These are phyloP conservation scores for Crithidia thermophila DNA, from an alignment of 208 protist genomes.

Conservation along the genomic window DNA sequence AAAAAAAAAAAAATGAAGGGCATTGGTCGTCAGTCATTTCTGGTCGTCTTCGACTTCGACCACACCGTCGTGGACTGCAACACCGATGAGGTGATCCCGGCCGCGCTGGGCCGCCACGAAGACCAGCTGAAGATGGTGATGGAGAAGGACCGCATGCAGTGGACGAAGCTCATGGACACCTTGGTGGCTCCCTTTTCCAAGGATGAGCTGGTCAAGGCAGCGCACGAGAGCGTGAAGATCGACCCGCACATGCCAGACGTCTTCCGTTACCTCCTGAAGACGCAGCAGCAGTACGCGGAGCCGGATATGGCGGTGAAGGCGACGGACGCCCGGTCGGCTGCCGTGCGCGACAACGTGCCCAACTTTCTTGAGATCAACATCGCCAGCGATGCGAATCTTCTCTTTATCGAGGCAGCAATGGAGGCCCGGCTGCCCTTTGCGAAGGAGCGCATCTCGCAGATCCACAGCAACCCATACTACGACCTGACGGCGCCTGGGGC, in stretches of 20 bases:
- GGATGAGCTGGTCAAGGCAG: slow-evolving; percentile 52
- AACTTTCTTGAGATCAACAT: slow-evolving; percentile 75
- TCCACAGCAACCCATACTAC: slow-evolving; percentile 88
- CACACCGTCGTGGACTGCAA: slow-evolving; percentile 89
- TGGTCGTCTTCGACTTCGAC: slow-evolving; percentile 93
- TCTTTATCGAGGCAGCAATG: slow-evolving; percentile 80
- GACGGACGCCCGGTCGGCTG: slow-evolving; percentile 1
- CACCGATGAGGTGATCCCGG: slow-evolving; percentile 80
- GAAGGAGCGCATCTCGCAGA: slow-evolving; percentile 56
- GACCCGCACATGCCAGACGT: slow-evolving; percentile 67
- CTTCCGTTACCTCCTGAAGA: slow-evolving; percentile 57
- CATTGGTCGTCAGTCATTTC: slow-evolving; percentile 79
- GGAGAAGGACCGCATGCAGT: slow-evolving; percentile 53
- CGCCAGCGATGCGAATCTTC: slow-evolving; percentile 78
- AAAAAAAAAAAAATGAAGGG: slow-evolving; percentile 28
- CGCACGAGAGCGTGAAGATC: slow-evolving; percentile 54
- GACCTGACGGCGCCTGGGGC: slow-evolving; percentile 38
- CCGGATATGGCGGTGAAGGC: background rate
- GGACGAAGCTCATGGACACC: slow-evolving; percentile 81
- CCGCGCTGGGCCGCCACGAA: slow-evolving; percentile 48
- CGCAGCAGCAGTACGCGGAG: slow-evolving; percentile 33
- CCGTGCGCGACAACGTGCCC: slow-evolving; percentile 21
- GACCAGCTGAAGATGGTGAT: slow-evolving; percentile 35
- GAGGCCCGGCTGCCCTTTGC: slow-evolving; percentile 53
- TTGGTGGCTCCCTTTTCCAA: slow-evolving; percentile 61